Conservation (phyloP, 345 rosid species). For the Noccaea caerulescens region DNA sequence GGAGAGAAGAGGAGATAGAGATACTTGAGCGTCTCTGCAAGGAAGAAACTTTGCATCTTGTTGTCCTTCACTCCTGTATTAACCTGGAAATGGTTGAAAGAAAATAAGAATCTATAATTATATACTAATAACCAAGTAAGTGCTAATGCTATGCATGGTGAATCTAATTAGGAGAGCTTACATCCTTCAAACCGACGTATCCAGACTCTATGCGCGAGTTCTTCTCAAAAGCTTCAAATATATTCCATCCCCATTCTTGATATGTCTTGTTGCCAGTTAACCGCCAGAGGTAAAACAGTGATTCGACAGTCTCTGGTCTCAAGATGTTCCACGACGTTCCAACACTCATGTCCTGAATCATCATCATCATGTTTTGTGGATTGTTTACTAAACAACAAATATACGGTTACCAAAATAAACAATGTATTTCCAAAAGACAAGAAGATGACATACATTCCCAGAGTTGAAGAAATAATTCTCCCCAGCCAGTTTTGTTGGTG, state of each 20-base stretch:
- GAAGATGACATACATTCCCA: conserved; percentile 52
- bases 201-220: conserved; percentile 83
- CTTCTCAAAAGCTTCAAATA: conserved; percentile 91
- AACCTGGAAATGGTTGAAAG: conserved; percentile 54
- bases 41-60: conserved; percentile 95
- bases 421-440: conserved; percentile 1
- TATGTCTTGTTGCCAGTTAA: conserved; percentile 92
- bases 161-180: conserved; percentile 44
- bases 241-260: conserved; percentile 99
- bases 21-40: conserved; percentile 91
- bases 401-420: not conserved
- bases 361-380: conserved; percentile 30
- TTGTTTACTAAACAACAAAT: not conserved
- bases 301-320: conserved; percentile 97
- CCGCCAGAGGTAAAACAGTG: conserved; percentile 95
- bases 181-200: conserved; percentile 95
- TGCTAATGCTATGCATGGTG: not conserved
- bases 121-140: not conserved
- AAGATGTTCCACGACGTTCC: conserved; percentile 97
- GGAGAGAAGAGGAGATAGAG: conserved; percentile 91
- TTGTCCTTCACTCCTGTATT: conserved; percentile 83
- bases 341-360: conserved; percentile 88
- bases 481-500: conserved; percentile 95
- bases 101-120: not conserved
- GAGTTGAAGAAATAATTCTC: conserved; percentile 89